Conservation (phyloP, 2,329 filamentous ascomycete genomes). For the Curvularia spicifera region DNA sequence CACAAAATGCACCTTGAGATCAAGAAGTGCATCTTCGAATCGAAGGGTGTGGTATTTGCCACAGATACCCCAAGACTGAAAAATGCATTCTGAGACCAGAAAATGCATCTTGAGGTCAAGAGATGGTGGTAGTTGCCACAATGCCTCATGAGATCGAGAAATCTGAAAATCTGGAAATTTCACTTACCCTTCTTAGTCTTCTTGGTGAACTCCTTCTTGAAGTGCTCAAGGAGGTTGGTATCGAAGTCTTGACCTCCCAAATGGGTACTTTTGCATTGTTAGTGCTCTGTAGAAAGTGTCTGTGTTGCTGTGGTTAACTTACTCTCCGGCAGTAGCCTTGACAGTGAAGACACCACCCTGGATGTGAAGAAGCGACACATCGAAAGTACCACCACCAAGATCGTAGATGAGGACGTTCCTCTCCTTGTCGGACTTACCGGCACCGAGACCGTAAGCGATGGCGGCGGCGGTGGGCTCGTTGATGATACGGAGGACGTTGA, state of each 20-base stretch:
- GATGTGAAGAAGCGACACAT: constrained; percentile 99
- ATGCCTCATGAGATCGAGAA: too few species aligned
- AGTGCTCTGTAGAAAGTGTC: neutral
- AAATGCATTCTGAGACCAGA: neutral
- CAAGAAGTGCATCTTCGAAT: too few species aligned
- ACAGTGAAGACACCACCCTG: constrained; percentile 99
- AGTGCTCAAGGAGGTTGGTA: constrained; percentile 92
- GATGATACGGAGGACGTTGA: constrained; percentile 99
- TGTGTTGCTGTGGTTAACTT: neutral
- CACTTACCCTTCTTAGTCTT: constrained; percentile 62
- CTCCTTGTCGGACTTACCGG: constrained; percentile 96
- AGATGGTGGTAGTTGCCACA: too few species aligned
- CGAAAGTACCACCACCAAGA: constrained; percentile 99
- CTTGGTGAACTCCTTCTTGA: constrained; percentile 90
- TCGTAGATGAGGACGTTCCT: constrained; percentile 99
- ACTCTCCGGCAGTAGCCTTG: constrained; percentile 97
- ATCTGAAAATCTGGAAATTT: neutral
- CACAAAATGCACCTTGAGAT: too few species aligned
- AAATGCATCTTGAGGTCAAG: too few species aligned
- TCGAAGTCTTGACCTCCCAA: constrained; percentile 97
- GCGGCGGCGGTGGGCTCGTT: constrained; percentile 99
- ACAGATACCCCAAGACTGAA: neutral
- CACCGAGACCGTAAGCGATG: constrained; percentile 96
- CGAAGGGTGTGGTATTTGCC: neutral
- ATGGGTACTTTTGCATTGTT: constrained; percentile 64